These are phyloP conservation scores for Pontederia crassipes DNA, from an alignment of 176 grass and related monocot genomes.

Conservation along the genomic window DNA sequence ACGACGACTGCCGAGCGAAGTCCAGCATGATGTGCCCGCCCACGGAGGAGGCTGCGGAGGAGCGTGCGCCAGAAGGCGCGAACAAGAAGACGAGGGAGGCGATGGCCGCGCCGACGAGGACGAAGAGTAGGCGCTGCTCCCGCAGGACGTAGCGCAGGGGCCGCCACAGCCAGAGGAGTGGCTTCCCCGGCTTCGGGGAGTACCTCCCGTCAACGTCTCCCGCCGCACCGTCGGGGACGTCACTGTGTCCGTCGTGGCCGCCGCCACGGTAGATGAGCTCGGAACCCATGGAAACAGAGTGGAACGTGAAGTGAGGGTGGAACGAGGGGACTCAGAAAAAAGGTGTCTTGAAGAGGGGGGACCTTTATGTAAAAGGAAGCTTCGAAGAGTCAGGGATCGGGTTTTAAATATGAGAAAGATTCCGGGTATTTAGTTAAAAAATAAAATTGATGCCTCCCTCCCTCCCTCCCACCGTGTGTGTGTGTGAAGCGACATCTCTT, in stretches of 20 bases:
- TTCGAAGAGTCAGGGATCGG: too few species aligned
- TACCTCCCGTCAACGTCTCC: not conserved
- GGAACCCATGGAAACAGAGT: slow-evolving; percentile 4
- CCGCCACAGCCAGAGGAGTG: not conserved
- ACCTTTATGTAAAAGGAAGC: too few species aligned
- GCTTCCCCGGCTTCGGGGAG: slow-evolving; percentile 6
- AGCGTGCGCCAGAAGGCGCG: not conserved
- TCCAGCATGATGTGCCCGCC: not conserved
- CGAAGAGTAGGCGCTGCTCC: slow-evolving; percentile 7
- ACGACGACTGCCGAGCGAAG: not conserved
- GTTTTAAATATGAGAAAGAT: too few species aligned
- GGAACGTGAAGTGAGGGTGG: too few species aligned
- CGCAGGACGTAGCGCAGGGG: slow-evolving; percentile 7
- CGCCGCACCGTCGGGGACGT: too few species aligned
- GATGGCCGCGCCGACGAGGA: slow-evolving; percentile 9
- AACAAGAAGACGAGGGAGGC: not conserved
- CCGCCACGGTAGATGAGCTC: slow-evolving; percentile 2
- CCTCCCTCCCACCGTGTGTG: too few species aligned
- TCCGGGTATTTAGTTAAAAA: too few species aligned
- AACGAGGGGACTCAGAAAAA: not conserved
- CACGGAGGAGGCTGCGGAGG: not conserved
- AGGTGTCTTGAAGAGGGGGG: not conserved
- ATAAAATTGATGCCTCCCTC: too few species aligned
- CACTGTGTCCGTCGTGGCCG: not conserved
- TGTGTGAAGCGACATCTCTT: too few species aligned